Base-by-base conservation (phyloP, 345 rosid genomes). In the Lumnitzera racemosa region DNA sequence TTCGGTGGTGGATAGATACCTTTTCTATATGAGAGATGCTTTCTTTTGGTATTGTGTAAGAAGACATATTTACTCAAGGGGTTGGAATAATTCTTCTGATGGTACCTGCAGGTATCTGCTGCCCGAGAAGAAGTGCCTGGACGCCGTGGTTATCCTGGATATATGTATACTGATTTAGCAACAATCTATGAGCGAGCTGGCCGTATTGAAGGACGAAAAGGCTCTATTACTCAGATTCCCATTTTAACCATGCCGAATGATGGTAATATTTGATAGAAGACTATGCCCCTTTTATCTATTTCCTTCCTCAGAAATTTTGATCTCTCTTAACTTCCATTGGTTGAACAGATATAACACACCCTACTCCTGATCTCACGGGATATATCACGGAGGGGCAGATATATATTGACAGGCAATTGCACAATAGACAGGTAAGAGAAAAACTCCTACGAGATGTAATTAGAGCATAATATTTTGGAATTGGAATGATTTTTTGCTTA, bases 61-160 rank as follows among this genome's bases (percentile, higher is more conserved):
- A 27, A 17, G 12, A 49, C 24, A 2, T 15, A 15, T 17, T 63
- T n/a, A 23, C 47, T 47, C 46, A 15, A 57, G 31, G 50, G 65
- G 46, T 51, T 13, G 51, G 50, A 24, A 20, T 55, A 62, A 62
- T 15, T 52, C 63, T 49, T 51, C 36, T 48, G 36, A 53, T 71
- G 71, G 53, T 50, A 52, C 50, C 20, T 81, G 56, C 82, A 95
- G 99, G 97, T 95, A 24, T 95, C 97, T 62, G 99, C 99, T 80
- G 99, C 99, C 47, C 74, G 99, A 61, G 99, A 95, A 65, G 99
- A 90, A 83, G 99, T 95, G 3, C 99, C 99, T 16, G 99, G 99
- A 72, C 84, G 99, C 73, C 97, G 97, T 83, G 99, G 96, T 64
- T 95, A 95, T 83, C 99, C 97, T 1, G 99, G 99, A 24, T 95